Conservation (phyloP, 805 yeast species). For the Yamadazyma scolyti region DNA sequence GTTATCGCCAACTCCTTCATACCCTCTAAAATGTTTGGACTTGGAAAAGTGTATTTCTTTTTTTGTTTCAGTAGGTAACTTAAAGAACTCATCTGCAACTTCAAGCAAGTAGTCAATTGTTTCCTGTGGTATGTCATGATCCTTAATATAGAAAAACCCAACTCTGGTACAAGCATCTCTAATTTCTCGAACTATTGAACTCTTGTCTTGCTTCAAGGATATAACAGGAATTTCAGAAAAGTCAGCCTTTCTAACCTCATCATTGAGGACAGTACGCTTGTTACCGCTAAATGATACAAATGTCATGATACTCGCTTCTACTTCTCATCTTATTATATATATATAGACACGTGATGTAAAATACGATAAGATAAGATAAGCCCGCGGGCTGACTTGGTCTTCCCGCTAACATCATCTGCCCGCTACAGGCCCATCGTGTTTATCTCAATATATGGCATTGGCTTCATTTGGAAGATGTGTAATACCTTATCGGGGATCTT, state of each 20-base stretch:
- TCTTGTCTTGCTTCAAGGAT: constrained; percentile 5
- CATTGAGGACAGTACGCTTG: constrained; percentile 3
- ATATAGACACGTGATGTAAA: no score
- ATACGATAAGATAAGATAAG: no score
- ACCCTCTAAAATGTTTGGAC: constrained; percentile 10
- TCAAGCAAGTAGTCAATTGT: constrained; percentile 4
- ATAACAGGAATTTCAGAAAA: constrained; percentile 12
- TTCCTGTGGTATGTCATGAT: constrained; percentile 8
- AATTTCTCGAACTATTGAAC: constrained; percentile 3
- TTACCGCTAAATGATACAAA: constrained; percentile 10
- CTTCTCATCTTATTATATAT: no score
- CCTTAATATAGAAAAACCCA: constrained; percentile 10
- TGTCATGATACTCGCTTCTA: no score
- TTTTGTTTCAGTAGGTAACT: constrained; percentile 6
- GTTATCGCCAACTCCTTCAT: constrained; percentile 12
- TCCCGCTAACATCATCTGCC: no score
- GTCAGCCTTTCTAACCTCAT: constrained; percentile 9
- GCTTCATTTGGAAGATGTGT: no score
- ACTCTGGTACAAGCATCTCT: constrained; percentile 10
- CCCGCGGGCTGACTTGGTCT: no score
- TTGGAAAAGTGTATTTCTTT: constrained; percentile 10
- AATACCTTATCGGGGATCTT: no score
- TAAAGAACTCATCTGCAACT: constrained; percentile 8
- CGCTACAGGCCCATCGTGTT: no score
- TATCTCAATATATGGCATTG: no score